These are phyloP conservation scores for Podosphaera aphanis DNA, from an alignment of 2,329 filamentous ascomycete genomes.

Conservation along the genomic window DNA sequence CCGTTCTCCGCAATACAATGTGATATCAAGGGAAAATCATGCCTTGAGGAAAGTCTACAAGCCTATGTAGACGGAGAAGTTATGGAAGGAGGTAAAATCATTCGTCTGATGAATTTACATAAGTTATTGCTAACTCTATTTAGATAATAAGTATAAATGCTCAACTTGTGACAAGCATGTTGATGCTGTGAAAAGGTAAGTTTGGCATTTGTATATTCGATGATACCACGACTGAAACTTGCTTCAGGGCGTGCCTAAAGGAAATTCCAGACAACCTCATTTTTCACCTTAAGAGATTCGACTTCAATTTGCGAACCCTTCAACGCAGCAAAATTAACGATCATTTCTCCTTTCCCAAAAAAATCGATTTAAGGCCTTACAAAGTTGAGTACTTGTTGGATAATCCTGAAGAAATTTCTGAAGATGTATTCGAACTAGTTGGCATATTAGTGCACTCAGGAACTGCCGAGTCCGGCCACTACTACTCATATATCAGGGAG, in stretches of 20 bases:
- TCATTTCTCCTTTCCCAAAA: conserved; percentile 64
- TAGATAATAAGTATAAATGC: conserved; percentile 95
- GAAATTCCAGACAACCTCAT: conserved; percentile 85
- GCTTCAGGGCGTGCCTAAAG: conserved; percentile 56
- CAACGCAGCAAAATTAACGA: conserved; percentile 88
- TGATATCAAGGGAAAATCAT: conserved; percentile 79
- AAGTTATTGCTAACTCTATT: background rate
- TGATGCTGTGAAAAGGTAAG: conserved; percentile 67
- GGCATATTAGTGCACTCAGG: conserved; percentile 84
- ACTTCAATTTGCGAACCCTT: conserved; percentile 56
- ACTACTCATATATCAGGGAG: conserved; percentile 86
- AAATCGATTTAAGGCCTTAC: conserved; percentile 72
- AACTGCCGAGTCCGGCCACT: conserved; percentile 82
- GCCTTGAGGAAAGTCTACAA: conserved; percentile 64
- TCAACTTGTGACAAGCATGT: conserved; percentile 73
- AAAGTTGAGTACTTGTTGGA: conserved; percentile 65
- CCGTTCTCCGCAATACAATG: conserved; percentile 88
- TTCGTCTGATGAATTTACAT: background rate
- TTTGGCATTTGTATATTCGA: background rate
- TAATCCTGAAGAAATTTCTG: conserved; percentile 26
- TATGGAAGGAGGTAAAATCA: conserved; percentile 56
- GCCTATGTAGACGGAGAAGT: conserved; percentile 93
- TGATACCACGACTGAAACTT: conserved; percentile 6
- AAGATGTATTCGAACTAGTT: conserved; percentile 80
- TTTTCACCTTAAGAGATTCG: conserved; percentile 77